These are phyloP conservation scores for Rossbeevera mucosa DNA, from an alignment of 768 basidiomycete species.

Conservation along the genomic window DNA sequence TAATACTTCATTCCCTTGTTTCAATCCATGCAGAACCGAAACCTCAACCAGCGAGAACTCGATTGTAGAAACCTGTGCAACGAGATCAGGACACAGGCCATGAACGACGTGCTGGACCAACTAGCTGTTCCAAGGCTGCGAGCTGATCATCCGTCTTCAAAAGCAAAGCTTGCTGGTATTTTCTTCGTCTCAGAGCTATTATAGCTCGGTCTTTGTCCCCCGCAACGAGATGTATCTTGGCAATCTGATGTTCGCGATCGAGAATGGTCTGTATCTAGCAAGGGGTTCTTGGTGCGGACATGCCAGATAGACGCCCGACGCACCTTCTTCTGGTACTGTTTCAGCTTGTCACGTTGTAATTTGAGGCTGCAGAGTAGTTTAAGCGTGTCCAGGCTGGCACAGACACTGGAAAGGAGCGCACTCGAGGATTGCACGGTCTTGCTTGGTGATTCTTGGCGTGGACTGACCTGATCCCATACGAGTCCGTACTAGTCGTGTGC, in stretches of 20 bases:
- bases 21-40: slow-evolving; percentile 86
- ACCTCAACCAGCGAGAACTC: slow-evolving; percentile 95
- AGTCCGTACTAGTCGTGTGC: slow-evolving; percentile 6
- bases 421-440: slow-evolving; percentile 96
- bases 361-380: slow-evolving; percentile 63
- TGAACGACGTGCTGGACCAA: slow-evolving; percentile 33
- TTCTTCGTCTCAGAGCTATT: slow-evolving; percentile 82
- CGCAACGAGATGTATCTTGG: slow-evolving; percentile 70
- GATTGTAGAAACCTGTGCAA: slow-evolving; percentile 80
- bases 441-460: slow-evolving; percentile 82
- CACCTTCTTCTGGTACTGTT: slow-evolving; percentile 93
- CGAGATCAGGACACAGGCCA: not conserved
- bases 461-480: slow-evolving; percentile 71
- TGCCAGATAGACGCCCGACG: slow-evolving; percentile 9
- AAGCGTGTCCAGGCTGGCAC: slow-evolving; percentile 17
- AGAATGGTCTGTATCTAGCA: slow-evolving; percentile 79
- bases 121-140: slow-evolving; percentile 84
- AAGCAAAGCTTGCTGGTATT: slow-evolving; percentile 89
- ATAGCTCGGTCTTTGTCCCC: slow-evolving; percentile 87
- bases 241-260: slow-evolving; percentile 85
- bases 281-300: not conserved
- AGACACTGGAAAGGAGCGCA: slow-evolving; percentile 40
- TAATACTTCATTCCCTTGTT: slow-evolving; percentile 90
- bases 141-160: slow-evolving; percentile 87
- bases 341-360: slow-evolving; percentile 91